Evolutionary conservation across 768 basidiomycete species (phyloP), one percentile per base, ranked within the genome.

Genomic region (Strobilomyces echinocephalus): DNA sequence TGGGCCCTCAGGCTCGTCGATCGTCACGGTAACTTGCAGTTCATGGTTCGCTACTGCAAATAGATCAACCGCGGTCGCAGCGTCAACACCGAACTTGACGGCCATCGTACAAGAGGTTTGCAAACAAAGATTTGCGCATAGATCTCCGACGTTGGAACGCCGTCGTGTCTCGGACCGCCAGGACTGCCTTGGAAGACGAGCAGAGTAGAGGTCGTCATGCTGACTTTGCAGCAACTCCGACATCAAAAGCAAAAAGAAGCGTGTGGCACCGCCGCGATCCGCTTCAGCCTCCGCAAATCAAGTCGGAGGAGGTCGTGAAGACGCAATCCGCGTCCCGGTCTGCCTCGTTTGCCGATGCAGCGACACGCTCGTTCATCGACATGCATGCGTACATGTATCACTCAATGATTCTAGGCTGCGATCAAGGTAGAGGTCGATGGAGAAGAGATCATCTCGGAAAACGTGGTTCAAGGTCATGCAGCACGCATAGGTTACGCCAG

Each of bases 201-300:
- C 43, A 51, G 35, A 28, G 50, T 44, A 21, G 48, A 59, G 48
- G 59, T 59, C 46, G 47, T 56, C 43, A 34, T 54, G 10, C 46
- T 49, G 8, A 50, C 52, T 20, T 30, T 53, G 53, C 34, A 39
- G n/a, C 45, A 50, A 38, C 6, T 46, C 45, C 42, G n/a, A 45
- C 15, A 53, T 38, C 39, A 12, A 46, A 46, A 5, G 36, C 16
- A 21, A 24, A 47, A 8, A n/a, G 30, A 20, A 26, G 42, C 15
- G 15, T n/a, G 6, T 21, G 46, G 20, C 46, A 14, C 35, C 11
- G n/a, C 18, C 49, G 14, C 16, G 52, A 46, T 33, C 30, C 62
- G 2, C 16, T 4, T 6, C 18, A 31, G 9, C 18, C 55, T 24
- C 36, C 16, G 9, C 45, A 5, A 12, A 35, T 48, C 53, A 60